These are phyloP conservation scores for Saccharomycopsis hybrid DNA, from an alignment of 1,139 yeast genomes.

Conservation along the genomic window DNA sequence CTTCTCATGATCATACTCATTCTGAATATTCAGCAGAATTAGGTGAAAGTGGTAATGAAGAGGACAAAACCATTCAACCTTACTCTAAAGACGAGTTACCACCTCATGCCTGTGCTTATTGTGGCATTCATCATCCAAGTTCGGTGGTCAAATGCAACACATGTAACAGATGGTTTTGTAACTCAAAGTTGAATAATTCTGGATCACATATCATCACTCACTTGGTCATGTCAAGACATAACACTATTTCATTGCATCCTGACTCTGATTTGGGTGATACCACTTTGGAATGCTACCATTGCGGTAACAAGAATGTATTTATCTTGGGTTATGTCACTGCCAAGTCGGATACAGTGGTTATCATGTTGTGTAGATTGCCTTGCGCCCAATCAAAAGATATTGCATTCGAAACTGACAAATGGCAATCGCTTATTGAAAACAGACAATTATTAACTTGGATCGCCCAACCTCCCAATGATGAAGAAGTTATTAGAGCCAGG, in stretches of 20 bases:
- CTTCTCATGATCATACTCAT: neutral
- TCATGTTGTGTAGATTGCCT: conserved; percentile 80
- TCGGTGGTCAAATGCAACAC: conserved; percentile 71
- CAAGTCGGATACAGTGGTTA: conserved; percentile 80
- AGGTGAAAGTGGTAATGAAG: neutral
- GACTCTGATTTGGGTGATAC: conserved; percentile 84
- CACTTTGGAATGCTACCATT: conserved; percentile 80
- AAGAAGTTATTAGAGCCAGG: conserved; percentile 49
- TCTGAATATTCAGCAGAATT: no score
- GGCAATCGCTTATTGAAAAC: conserved; percentile 85
- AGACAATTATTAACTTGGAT: conserved; percentile 79
- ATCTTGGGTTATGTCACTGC: conserved; percentile 85
- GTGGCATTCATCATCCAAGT: conserved; percentile 64
- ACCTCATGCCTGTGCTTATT: conserved; percentile 58
- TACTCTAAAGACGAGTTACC: conserved; percentile 20
- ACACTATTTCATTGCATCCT: conserved; percentile 66
- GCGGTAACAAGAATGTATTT: conserved; percentile 80
- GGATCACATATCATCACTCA: conserved; percentile 87
- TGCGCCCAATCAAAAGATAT: conserved; percentile 73
- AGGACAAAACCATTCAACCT: neutral
- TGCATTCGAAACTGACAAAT: conserved; percentile 82
- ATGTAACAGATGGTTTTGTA: conserved; percentile 89
- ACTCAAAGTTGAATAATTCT: conserved; percentile 52
- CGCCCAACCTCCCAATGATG: conserved; percentile 62
- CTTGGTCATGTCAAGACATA: conserved; percentile 74